phyloP scores from a whole-genome alignment of 495 filamentous ascomycete species.

The Amphirosellinia nigrospora region DNA sequence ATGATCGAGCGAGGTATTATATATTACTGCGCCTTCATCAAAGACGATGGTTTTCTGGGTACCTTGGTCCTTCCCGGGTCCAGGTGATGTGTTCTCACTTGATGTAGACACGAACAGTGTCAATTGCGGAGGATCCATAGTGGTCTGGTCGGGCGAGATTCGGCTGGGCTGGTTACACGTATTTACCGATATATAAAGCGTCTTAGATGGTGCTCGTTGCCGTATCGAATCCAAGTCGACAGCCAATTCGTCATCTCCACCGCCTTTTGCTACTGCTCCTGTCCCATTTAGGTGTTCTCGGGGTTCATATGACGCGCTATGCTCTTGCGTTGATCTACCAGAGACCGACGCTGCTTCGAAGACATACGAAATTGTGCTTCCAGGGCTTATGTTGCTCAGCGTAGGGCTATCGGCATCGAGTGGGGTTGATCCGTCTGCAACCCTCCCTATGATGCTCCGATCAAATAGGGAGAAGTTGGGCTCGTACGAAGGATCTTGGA shows the following conservation, averaged over 20 bases:
- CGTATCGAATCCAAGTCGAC: constrained; percentile 29
- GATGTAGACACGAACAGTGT: constrained; percentile 77
- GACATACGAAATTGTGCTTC: constrained; percentile 52
- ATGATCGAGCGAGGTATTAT: constrained; percentile 57
- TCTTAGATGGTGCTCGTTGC: constrained; percentile 46
- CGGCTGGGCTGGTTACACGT: constrained; percentile 75
- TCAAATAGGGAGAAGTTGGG: constrained; percentile 65
- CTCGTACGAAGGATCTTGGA: constrained; percentile 50
- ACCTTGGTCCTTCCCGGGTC: constrained; percentile 57
- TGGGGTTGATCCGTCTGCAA: constrained; percentile 48
- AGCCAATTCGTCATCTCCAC: constrained; percentile 13
- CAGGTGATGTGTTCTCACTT: constrained; percentile 67
- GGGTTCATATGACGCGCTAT: constrained; percentile 25
- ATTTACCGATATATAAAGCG: constrained; percentile 79
- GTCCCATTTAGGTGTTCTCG: constrained; percentile 32
- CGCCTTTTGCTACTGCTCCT: constrained; percentile 23
- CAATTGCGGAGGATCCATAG: constrained; percentile 67
- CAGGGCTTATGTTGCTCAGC: constrained; percentile 60
- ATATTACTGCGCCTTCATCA: constrained; percentile 66
- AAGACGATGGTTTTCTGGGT: constrained; percentile 52
- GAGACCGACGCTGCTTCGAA: constrained; percentile 40
- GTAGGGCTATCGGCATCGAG: constrained; percentile 70
- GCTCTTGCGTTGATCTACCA: constrained; percentile 28
- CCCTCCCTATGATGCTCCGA: constrained; percentile 68
- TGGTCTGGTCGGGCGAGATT: constrained; percentile 47